Conservation (phyloP, 1,139 yeast species). For the Candida sp. region DNA sequence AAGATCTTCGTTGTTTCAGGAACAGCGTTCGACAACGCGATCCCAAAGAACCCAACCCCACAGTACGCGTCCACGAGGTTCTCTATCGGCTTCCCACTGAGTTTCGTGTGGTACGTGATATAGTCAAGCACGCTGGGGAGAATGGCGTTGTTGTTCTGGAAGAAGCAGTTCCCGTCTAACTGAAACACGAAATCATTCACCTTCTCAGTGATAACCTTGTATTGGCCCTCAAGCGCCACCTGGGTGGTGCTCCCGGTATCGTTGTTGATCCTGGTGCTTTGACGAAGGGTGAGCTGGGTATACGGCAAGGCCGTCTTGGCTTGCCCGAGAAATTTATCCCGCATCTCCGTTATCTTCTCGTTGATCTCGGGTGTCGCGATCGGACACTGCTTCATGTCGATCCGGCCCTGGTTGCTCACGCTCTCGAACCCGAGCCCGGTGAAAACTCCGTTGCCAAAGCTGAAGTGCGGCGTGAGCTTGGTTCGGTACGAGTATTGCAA, state of each 20-base stretch:
- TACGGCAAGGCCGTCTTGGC: constrained; percentile 24
- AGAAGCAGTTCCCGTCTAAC: constrained; percentile 37
- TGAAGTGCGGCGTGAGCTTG: constrained; percentile 40
- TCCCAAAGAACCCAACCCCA: constrained; percentile 52
- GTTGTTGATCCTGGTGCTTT: constrained; percentile 33
- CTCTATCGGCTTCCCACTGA: constrained; percentile 20
- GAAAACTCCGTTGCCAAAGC: constrained; percentile 15
- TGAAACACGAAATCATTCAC: constrained; percentile 36
- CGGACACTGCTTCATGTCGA: constrained; percentile 35
- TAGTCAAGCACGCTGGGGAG: constrained; percentile 39
- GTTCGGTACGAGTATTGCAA: constrained; percentile 40
- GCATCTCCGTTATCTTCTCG: constrained; percentile 8
- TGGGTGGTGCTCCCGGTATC: constrained; percentile 34
- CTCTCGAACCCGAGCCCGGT: constrained; percentile 36
- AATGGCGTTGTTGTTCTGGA: constrained; percentile 39
- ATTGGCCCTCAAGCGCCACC: constrained; percentile 29
- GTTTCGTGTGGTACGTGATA: constrained; percentile 27
- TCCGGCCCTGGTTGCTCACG: constrained; percentile 23
- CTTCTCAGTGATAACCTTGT: constrained; percentile 31
- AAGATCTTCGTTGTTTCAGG: constrained; percentile 35
- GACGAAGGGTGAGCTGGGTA: constrained; percentile 26
- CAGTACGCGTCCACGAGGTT: constrained; percentile 48
- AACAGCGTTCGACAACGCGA: constrained; percentile 35
- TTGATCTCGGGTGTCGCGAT: constrained; percentile 35
- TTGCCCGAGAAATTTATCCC: constrained; percentile 4